Conservation (phyloP, 768 basidiomycete species). For the Postia placenta region DNA sequence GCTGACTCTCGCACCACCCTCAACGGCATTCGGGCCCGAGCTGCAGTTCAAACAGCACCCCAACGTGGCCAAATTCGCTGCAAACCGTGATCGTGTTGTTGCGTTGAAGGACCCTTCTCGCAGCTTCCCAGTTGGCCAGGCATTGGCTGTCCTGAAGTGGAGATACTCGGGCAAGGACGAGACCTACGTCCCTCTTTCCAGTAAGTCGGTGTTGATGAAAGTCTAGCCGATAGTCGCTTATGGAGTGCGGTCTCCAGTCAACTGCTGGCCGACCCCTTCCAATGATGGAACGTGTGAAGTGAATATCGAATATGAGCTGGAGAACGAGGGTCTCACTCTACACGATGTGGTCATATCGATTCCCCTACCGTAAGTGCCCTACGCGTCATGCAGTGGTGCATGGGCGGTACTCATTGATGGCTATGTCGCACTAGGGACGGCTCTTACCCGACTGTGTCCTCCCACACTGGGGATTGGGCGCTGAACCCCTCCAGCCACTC, state of each 20-base stretch:
- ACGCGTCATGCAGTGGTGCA: neutral
- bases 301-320: slow-evolving; percentile 95
- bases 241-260: no score
- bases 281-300: slow-evolving; percentile 92
- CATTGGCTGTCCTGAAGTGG: slow-evolving; percentile 89
- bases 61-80: slow-evolving; percentile 81
- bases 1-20: slow-evolving; percentile 53
- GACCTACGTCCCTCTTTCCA: slow-evolving; percentile 83
- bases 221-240: no score
- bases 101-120: slow-evolving; percentile 79
- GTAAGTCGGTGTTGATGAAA: slow-evolving; percentile 41
- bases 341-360: slow-evolving; percentile 87
- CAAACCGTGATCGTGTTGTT: slow-evolving; percentile 60
- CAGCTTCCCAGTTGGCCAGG: slow-evolving; percentile 84
- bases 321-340: slow-evolving; percentile 72
- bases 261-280: slow-evolving; percentile 93
- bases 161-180: slow-evolving; percentile 88
- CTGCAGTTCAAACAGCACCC: slow-evolving; percentile 98
- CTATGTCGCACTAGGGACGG: slow-evolving; percentile 45
- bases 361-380: slow-evolving; percentile 77
- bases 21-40: slow-evolving; percentile 55
- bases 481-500: slow-evolving; percentile 75
- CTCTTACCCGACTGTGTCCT: slow-evolving; percentile 79
- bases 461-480: slow-evolving; percentile 74
- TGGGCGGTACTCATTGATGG: slow-evolving; percentile 4